phyloP scores from a whole-genome alignment of 2,329 filamentous ascomycete species.

The Zymoseptoria pseudotritici region DNA sequence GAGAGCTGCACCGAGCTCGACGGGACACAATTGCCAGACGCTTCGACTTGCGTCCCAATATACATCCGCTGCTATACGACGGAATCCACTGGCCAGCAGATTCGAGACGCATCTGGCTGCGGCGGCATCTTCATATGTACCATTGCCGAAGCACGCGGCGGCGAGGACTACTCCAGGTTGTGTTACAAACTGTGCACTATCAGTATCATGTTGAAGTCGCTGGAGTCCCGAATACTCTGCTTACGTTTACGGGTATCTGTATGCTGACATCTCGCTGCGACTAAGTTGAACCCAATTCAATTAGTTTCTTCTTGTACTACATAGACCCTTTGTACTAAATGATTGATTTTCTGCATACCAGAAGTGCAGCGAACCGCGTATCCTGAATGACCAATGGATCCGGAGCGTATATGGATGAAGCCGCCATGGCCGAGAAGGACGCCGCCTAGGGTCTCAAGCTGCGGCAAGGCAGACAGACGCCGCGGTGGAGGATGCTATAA shows the following conservation, averaged over 20 bases:
- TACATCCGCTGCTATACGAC: constrained; percentile 51
- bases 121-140: constrained; percentile 46
- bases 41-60: constrained; percentile 54
- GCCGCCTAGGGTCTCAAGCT: neutral
- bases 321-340: too few relatives aligned
- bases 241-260: constrained; percentile 50
- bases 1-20: constrained; percentile 33
- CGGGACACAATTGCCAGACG: constrained; percentile 56
- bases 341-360: constrained; percentile 17
- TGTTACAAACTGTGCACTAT: constrained; percentile 40
- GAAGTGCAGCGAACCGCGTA: constrained; percentile 17
- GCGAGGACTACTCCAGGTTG: constrained; percentile 49
- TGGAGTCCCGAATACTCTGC: neutral
- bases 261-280: constrained; percentile 55
- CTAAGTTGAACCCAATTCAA: constrained; percentile 28
- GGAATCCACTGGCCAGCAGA: constrained; percentile 53
- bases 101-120: constrained; percentile 55
- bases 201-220: constrained; percentile 45
- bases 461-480: neutral
- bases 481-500: neutral
- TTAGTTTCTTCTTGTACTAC: neutral
- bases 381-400: constrained; percentile 17
- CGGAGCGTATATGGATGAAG: constrained; percentile 17
- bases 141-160: constrained; percentile 51
- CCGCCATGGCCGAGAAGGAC: neutral